Evolutionary conservation across 2,329 filamentous ascomycete species (phyloP).

Genomic region (Fusarium lyarnte): DNA sequence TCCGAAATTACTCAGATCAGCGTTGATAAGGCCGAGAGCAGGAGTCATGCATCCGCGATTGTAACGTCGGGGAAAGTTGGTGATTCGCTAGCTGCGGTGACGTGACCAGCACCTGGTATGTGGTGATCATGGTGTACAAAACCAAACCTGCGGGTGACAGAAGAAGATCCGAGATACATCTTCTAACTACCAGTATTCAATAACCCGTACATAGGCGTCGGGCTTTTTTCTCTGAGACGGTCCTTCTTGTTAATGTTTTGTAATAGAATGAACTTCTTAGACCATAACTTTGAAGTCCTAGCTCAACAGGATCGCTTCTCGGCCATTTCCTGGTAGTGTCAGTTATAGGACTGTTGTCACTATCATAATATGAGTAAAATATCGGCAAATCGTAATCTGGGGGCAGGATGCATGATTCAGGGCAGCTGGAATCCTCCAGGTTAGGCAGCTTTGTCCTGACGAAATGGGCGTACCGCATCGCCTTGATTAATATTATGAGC

Average conservation of each 20-base stretch:
- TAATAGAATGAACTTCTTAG: too few species aligned
- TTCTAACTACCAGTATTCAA: too few species aligned
- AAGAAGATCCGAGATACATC: neutral
- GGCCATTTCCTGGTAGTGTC: too few species aligned
- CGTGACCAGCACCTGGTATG: slow-evolving; percentile 29
- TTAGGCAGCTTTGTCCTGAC: rapidly evolving
- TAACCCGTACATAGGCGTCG: too few species aligned
- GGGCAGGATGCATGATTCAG: rapidly evolving
- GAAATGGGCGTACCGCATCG: rapidly evolving
- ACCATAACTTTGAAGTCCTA: too few species aligned
- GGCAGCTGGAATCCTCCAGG: rapidly evolving
- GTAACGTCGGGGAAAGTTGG: neutral
- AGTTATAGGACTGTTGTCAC: too few species aligned
- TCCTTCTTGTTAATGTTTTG: too few species aligned
- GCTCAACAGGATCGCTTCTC: too few species aligned
- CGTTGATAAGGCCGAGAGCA: neutral
- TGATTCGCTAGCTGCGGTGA: slow-evolving; percentile 1
- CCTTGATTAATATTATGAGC: too few species aligned
- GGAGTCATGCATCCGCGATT: neutral
- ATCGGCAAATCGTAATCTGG: too few species aligned
- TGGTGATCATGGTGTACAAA: neutral
- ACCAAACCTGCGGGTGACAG: rapidly evolving
- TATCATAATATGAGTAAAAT: too few species aligned
- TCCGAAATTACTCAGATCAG: neutral
- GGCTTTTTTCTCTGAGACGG: too few species aligned